phyloP scores from a whole-genome alignment of 805 yeast genomes.

The Metschnikowia baotianmanensis region DNA sequence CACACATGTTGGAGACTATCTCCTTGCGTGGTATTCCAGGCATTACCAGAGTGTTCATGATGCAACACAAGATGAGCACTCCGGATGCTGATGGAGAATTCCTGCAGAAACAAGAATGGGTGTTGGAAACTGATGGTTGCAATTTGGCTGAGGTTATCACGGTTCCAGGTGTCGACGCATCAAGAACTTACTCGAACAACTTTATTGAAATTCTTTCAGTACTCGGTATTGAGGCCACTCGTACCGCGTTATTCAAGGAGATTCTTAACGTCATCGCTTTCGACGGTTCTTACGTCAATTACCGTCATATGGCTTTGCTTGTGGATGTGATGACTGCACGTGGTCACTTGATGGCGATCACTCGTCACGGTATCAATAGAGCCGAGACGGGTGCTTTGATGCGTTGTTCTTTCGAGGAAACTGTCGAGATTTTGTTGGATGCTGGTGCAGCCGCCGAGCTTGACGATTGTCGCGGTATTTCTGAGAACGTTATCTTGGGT shows the following conservation, averaged over 20 bases:
- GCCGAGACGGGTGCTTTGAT: constrained; percentile 98
- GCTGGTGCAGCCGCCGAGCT: constrained; percentile 98
- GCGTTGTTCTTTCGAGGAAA: constrained; percentile 99
- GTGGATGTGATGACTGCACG: constrained; percentile 99
- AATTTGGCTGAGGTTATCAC: constrained; percentile 93
- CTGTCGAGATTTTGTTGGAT: constrained; percentile 94
- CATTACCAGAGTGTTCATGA: constrained; percentile 85
- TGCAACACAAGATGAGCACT: constrained; percentile 71
- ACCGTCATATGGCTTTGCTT: constrained; percentile 95
- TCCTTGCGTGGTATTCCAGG: constrained; percentile 95
- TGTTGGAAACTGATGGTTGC: constrained; percentile 97
- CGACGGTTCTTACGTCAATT: constrained; percentile 99
- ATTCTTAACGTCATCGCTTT: constrained; percentile 96
- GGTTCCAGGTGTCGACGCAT: constrained; percentile 90
- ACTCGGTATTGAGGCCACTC: constrained; percentile 97
- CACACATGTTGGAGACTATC: constrained; percentile 93
- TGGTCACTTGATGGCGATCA: constrained; percentile 97
- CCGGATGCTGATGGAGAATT: constrained; percentile 85
- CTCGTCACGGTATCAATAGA: constrained; percentile 99
- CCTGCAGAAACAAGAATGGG: constrained; percentile 93
- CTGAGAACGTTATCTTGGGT: constrained; percentile 95
- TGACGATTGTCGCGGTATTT: constrained; percentile 98
- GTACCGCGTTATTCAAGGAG: constrained; percentile 90
- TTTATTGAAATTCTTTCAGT: constrained; percentile 94
- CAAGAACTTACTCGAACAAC: constrained; percentile 91